phyloP scores from a whole-genome alignment of 164 flowering plant genomes.

The Nelumbo lutea region DNA sequence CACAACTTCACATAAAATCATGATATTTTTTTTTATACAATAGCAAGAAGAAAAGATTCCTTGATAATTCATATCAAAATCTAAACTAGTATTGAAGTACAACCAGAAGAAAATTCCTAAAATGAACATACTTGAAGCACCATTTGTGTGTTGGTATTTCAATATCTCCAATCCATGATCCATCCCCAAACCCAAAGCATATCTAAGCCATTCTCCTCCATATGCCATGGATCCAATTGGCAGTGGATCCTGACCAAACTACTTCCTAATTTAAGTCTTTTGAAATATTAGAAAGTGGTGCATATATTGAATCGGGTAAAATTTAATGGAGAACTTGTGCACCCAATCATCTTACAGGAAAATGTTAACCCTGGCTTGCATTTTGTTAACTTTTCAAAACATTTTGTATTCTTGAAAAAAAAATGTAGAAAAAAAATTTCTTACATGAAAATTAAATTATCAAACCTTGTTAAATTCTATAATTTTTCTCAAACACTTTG shows the following conservation, averaged over 20 bases:
- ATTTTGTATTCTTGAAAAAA: too few species aligned
- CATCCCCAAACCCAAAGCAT: neutral
- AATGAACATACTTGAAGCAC: conserved; percentile 23
- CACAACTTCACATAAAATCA: neutral
- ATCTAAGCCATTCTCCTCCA: neutral
- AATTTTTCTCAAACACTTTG: too few species aligned
- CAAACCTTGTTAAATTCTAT: too few species aligned
- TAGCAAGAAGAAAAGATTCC: neutral
- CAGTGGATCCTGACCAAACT: neutral
- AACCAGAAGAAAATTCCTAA: neutral
- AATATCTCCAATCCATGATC: conserved; percentile 9
- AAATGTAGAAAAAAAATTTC: too few species aligned
- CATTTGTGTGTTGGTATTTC: conserved; percentile 1
- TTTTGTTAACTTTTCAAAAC: too few species aligned
- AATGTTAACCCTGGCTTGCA: neutral
- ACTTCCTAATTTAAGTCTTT: neutral
- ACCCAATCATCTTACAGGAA: neutral
- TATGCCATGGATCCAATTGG: neutral
- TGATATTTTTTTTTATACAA: neutral
- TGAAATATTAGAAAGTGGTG: neutral
- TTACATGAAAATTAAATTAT: too few species aligned
- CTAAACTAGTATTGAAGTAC: neutral
- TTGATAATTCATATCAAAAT: neutral
- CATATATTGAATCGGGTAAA: neutral
- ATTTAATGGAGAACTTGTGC: neutral